Evolutionary conservation across 2,329 filamentous ascomycete genomes (phyloP), one percentile per base, ranked within the genome.

Genomic region (Chalaropsis thielavioides): DNA sequence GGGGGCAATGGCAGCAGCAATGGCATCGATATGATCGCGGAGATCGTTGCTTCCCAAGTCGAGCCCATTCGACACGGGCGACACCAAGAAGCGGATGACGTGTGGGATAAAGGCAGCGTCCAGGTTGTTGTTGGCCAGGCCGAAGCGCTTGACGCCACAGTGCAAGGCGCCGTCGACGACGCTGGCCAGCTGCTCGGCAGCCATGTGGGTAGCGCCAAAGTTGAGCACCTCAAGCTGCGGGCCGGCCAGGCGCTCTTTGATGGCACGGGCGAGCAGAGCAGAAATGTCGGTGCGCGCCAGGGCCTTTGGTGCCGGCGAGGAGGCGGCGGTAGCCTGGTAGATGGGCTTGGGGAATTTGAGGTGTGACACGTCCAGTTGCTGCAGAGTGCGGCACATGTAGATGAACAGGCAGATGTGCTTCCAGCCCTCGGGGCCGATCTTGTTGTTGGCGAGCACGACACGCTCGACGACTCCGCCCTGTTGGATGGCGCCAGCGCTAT

Each of bases 391-490:
- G 70, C 90, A 96, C 78, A 96, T 86, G 75, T 96, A 90, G 63
- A 96, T 80, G 72, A 97, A 99, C 6, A 96, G 78, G 49, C 87
- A 88, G 66, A 97, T 85, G 72, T 97, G 85, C 71, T 87, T 91
- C 94, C 94, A 99, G 17, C 92, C 94, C 68, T 95, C 88, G 0
- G 81, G 79, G 0, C 90, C 88, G 67, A 97, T 86, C 71, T 91
- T 92, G 72, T 97, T 97, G 75, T 95, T 90, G 75, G 95, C 96
- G 51, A 99, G 76, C 1, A 90, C 88, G 6, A 99, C 76, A 68
- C 90, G 88, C 76, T 96, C 91, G 3, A 97, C 83, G 1, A 95
- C 84, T 17, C 91, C 91, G 60, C 83, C 83, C 62, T 83, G 80
- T 1, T 79, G 76, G 13, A 76, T 74, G 0, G 73, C 66, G 8